Evolutionary conservation across 2,329 filamentous ascomycete species (phyloP).

Genomic region (Chrysosporium keratinophilum): DNA sequence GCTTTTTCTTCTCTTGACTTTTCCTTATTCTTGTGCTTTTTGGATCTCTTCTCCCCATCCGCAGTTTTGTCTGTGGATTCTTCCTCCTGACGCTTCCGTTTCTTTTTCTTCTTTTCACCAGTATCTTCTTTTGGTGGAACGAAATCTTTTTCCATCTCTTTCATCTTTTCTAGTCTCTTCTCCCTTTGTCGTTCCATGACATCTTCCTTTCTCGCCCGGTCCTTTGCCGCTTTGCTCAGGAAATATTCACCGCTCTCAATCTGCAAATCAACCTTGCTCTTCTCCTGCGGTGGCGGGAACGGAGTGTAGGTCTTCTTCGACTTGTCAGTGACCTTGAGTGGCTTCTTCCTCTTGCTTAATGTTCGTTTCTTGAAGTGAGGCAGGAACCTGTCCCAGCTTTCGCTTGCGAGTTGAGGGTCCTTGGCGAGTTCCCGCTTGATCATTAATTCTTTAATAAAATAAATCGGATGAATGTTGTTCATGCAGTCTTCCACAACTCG

Average conservation of each 20-base stretch:
- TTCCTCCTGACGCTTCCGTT: conserved; percentile 22
- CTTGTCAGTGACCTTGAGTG: conserved; percentile 84
- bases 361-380: conserved; percentile 95
- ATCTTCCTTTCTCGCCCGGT: conserved; percentile 67
- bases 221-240: conserved; percentile 82
- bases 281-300: conserved; percentile 92
- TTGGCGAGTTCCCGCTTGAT: conserved; percentile 87
- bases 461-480: conserved; percentile 80
- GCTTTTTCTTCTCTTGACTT: background rate
- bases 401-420: conserved; percentile 71
- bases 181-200: conserved; percentile 72
- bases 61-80: conserved; percentile 13
- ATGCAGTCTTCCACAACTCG: conserved; percentile 90
- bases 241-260: conserved; percentile 98
- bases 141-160: conserved; percentile 75
- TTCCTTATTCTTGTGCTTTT: conserved; percentile 26
- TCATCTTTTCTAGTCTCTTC: conserved; percentile 80
- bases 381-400: conserved; percentile 92
- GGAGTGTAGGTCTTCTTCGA: conserved; percentile 89
- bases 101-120: conserved; percentile 41
- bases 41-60: conserved; percentile 48
- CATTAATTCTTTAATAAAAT: conserved; percentile 94
- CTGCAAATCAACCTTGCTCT: conserved; percentile 97
- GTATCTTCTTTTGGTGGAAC: conserved; percentile 70
- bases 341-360: conserved; percentile 70